Evolutionary conservation across 768 basidiomycete species (phyloP), one percentile per base, ranked within the genome.

Genomic region (Serendipita sp.): DNA sequence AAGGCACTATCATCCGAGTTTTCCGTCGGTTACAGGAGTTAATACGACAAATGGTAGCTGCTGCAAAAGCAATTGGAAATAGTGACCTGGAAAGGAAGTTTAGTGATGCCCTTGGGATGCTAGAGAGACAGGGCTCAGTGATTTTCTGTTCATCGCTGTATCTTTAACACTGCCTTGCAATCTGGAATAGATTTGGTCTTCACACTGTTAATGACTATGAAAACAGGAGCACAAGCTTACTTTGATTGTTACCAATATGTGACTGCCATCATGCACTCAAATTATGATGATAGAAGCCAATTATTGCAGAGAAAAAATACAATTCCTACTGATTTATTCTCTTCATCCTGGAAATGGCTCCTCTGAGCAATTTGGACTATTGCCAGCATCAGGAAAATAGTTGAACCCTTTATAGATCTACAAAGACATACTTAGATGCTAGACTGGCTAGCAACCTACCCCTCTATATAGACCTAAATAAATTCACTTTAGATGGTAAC

Each of bases 51-150:
- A 99, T 99, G 96, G 84, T 86, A 13, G 84, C 88, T 70, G 93
- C 91, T 0, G 91, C 95, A 2, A 92, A 93, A 71, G 96, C 96
- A 18, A 98, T 98, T 68, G 96, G 96, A 10, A 98, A 97, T 74
- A 80, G 80, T 10, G 96, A 98, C 70, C 78, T 99, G 18, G 85
- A 93, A 75, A 85, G 93, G 70, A 96, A 93, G 74, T 98, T 99
- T 71, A 89, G 88, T 68, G 89, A 89, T 72, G 81, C 89, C 15
- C 86, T 89, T 0, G 92, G 93, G 75, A 86, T 94, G 88, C 84
- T 97, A 28, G 92, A 92, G 74, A 80, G 92, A 47, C 93, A 88
- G 0, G 94, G 93, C 73, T 93, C 91, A 0, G 92, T 97, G 67
- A 92, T 92, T 46, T 92, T 92, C 76, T 89, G 88, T 69, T 89